A percentile compares a stretch with the other conserved stretches of the same genome.
Evolutionary conservation across 2,329 filamentous ascomycete genomes (phyloP).

Genomic region (Simplicillium aogashimaense): DNA sequence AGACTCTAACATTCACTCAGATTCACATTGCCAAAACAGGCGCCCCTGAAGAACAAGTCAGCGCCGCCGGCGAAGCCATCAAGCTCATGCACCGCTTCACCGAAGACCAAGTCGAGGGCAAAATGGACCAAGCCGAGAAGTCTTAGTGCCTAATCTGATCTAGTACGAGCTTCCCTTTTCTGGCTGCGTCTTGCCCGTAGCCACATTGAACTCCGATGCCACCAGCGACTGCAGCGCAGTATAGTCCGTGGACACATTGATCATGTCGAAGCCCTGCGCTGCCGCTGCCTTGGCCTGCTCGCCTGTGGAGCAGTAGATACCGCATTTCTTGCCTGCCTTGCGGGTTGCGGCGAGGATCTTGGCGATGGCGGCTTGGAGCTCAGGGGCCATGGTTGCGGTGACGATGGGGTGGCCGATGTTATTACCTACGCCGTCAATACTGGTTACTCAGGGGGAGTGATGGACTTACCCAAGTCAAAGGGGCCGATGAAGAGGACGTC

Average conservation of each 20-base stretch:
- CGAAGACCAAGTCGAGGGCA: slow-evolving; percentile 51
- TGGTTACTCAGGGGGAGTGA: slow-evolving; percentile 5
- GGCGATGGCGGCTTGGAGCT: slow-evolving; percentile 49
- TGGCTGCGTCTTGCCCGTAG: slow-evolving; percentile 28
- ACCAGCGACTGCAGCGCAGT: slow-evolving; percentile 35
- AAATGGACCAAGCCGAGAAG: slow-evolving; percentile 54
- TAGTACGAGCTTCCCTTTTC: slow-evolving; percentile 31
- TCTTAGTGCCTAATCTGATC: too few species aligned
- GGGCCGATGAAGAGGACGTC: slow-evolving; percentile 58
- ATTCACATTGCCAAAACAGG: slow-evolving; percentile 53
- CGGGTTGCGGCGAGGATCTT: slow-evolving; percentile 46
- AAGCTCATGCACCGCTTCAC: slow-evolving; percentile 76
- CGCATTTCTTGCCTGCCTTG: slow-evolving; percentile 56
- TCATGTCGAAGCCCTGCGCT: slow-evolving; percentile 51
- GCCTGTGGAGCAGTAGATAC: slow-evolving; percentile 47
- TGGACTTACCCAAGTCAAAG: slow-evolving; percentile 45
- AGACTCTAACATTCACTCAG: slow-evolving; percentile 19
- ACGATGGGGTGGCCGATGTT: slow-evolving; percentile 54
- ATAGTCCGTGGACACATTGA: slow-evolving; percentile 47
- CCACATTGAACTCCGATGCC: slow-evolving; percentile 34
- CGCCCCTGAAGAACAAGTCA: slow-evolving; percentile 39
- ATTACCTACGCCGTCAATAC: slow-evolving; percentile 27
- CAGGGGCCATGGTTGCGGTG: slow-evolving; percentile 45
- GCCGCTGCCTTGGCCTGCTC: slow-evolving; percentile 45
- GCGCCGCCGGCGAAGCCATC: slow-evolving; percentile 45